A percentile compares a stretch with the other conserved stretches of the same genome.
phyloP scores from a whole-genome alignment of 163 green algal genomes.

The Coccomyxa subellipsoidea region DNA sequence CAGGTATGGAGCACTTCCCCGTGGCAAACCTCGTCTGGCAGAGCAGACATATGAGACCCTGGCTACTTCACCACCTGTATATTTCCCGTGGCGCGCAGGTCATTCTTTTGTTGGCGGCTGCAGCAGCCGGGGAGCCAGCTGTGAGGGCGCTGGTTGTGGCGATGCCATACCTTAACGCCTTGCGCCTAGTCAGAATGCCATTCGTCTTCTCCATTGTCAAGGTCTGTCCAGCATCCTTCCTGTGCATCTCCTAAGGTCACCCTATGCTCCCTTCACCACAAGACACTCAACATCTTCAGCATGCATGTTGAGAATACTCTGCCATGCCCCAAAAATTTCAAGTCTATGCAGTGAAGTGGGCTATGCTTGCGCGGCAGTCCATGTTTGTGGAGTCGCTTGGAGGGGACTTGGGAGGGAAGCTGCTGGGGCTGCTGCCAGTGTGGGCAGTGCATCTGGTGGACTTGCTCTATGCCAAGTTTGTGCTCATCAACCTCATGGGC shows the following conservation, averaged over 20 bases:
- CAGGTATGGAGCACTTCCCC: slow-evolving; percentile 12
- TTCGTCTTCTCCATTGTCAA: background rate
- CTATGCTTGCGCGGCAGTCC: background rate
- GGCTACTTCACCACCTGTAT: no score
- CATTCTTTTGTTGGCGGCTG: background rate
- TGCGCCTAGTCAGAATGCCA: background rate
- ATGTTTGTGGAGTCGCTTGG: slow-evolving; percentile 11
- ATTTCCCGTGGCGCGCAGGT: background rate
- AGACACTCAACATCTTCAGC: no score
- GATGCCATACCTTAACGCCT: background rate
- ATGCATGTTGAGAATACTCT: no score
- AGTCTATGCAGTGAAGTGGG: no score
- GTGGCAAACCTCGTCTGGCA: no score
- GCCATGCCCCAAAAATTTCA: no score
- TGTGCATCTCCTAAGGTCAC: no score
- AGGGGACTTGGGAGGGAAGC: background rate
- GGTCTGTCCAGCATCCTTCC: background rate
- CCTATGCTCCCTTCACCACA: no score
- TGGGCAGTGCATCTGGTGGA: slow-evolving; percentile 12
- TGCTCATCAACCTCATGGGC: slow-evolving; percentile 35
- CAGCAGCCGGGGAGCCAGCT: background rate
- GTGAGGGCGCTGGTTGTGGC: background rate
- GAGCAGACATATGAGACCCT: no score
- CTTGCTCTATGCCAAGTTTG: slow-evolving; percentile 14
- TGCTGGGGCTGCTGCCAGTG: background rate